These are phyloP conservation scores for Liriodendron chinense DNA, from an alignment of 164 flowering plant genomes.

Conservation along the genomic window DNA sequence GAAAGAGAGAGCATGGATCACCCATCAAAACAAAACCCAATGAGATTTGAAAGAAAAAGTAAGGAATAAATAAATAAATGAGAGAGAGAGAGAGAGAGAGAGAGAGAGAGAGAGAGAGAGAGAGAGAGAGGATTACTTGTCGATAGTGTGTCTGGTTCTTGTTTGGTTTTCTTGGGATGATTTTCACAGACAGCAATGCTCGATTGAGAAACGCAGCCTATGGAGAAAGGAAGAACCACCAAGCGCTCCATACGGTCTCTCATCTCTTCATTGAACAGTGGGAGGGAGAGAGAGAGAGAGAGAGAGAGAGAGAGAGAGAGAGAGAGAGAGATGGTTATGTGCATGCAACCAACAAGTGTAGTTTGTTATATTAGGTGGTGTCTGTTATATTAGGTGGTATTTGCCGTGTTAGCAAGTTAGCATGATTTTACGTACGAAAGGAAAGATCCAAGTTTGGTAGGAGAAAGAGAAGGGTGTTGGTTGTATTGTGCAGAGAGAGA, in stretches of 20 bases:
- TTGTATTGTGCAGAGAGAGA: neutral
- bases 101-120: slow-evolving; percentile 14
- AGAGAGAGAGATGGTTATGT: slow-evolving; percentile 10
- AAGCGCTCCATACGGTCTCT: slow-evolving; percentile 66
- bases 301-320: slow-evolving; percentile 10
- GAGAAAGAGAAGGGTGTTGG: slow-evolving; percentile 18
- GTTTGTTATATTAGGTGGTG: slow-evolving; percentile 2
- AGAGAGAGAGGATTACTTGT: slow-evolving; percentile 16
- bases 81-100: neutral
- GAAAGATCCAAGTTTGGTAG: slow-evolving; percentile 37
- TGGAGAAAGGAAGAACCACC: slow-evolving; percentile 57
- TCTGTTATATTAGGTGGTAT: slow-evolving; percentile 31
- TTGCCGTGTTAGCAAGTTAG: slow-evolving; percentile 44
- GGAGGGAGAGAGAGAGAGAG: slow-evolving; percentile 1
- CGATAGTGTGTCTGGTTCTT: slow-evolving; percentile 18
- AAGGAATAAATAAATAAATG: neutral
- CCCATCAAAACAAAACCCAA: neutral
- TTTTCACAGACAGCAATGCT: slow-evolving; percentile 35
- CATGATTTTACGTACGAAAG: slow-evolving; percentile 30
- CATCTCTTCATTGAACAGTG: slow-evolving; percentile 26
- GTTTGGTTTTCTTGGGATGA: slow-evolving; percentile 30
- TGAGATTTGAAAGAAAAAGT: neutral
- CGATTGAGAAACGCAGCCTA: slow-evolving; percentile 55
- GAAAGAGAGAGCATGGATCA: neutral
- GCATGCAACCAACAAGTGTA: slow-evolving; percentile 12